Evolutionary conservation across 2,329 filamentous ascomycete genomes (phyloP), one percentile per base, ranked within the genome.

Genomic region (Cercospora berteroae): DNA sequence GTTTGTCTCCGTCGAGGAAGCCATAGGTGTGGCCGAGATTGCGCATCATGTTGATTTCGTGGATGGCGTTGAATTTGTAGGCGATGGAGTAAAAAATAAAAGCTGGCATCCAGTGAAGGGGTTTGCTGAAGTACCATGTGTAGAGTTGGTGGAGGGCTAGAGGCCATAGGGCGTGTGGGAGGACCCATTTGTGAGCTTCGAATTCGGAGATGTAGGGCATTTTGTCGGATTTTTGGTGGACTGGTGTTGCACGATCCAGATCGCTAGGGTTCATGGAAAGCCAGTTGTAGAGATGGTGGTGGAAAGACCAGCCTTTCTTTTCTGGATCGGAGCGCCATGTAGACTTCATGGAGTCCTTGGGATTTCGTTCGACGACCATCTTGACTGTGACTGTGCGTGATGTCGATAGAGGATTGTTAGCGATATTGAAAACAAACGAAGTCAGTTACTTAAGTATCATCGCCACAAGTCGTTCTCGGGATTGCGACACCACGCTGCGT

Each of bases 1-100:
- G 81, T 42, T 79, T 77, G 67, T 83, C 81, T 12, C 81, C 81
- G 66, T 83, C 81, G 1, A 83, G 75, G 64, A 80, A 83, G 5
- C 81, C 81, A 23, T 77, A 73, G 0, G 62, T 67, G 57, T 82
- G 79, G 0, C 79, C 80, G 0, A 82, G 67, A 4, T 74, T 74
- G 6, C 80, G 79, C 12, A 83, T 75, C 5, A 76, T 73, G 23
- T 78, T 76, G 4, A 82, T 68, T 61, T 82, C 75, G 55, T 78
- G 79, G 39, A 83, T 78, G n/a, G 78, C 77, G 50, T 79, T 80
- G 7, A 75, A 20, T 57, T 81, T 82, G 70, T 82, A 81, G n/a
- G 75, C 72, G 2, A 76, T 16, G 18, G 72, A 77, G 70, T 83
- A 83, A 59, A 81, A 77, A 13, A 78, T 3, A 63, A 81, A 77